Evolutionary conservation across 2,329 filamentous ascomycete genomes (phyloP), one percentile per base, ranked within the genome.

Genomic region (Pestalotiopsis sp.): DNA sequence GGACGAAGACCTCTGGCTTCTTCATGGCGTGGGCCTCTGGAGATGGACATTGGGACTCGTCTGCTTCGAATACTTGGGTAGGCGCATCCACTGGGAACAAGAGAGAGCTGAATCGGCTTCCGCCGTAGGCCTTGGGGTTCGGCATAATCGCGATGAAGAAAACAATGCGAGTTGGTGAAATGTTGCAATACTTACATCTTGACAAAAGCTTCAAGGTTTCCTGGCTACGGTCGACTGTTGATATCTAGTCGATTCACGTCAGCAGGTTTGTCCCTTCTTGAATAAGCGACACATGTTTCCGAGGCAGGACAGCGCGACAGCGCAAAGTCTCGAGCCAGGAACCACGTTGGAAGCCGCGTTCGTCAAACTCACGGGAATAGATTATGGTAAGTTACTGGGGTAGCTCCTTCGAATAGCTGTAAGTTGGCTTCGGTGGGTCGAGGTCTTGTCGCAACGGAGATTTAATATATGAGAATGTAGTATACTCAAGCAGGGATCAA

Each of bases 171-270:
- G 13, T 23, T 13, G 13, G 59, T 36, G 17, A n/a, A 39, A 20
- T 62, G 38, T 62, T n/a, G 45, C 45, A n/a, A 9, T 62, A 62
- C 59, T 62, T 62, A 62, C 59, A 62, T 62, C 2, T 27, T 62
- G 59, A 62, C 2, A 39, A 39, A 39, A 36, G n/a, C 25, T 36
- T 36, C 25, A 13, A 6, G 57, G 20, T 23, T 27, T 31, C 13
- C 23, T 14, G 27, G 23, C 11, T 9, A 31, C 27, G 17, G 4
- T 36, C 36, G 59, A 36, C 12, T 62, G 59, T 62, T 62, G 59
- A 39, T 62, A 4, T 62, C 59, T 62, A 39, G n/a, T 36, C 17
- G 11, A 20, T 20, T 20, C 17, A n/a, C 9, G 45, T 52, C 17
- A 52, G 45, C 45, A n/a, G 45, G n/a, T 52, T 52, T n/a, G 45